Base-by-base conservation (phyloP, 768 basidiomycete species). In the Amanita thiersii region DNA sequence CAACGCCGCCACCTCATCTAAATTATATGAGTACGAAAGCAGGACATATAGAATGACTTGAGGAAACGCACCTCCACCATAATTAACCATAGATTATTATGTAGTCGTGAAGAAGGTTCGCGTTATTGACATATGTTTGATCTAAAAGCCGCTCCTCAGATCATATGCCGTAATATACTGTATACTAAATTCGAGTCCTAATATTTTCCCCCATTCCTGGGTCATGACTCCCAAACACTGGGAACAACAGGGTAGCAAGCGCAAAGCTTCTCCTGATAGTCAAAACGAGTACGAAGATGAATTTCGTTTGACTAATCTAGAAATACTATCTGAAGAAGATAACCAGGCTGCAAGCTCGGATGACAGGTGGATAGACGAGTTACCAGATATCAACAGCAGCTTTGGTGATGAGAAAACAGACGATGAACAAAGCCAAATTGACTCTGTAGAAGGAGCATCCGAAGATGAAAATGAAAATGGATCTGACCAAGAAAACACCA, bases 1-100 rank as follows among this genome's bases (percentile, higher is more conserved):
- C 39, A 98, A 68, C 21, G 94, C 96, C 25, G 91, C 86, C n/a
- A 98, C 91, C 66, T 97, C 93, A 58, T 97, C 93, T 96, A n/a
- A n/a, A n/a, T n/a, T n/a, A n/a, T n/a, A 46, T 54, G 14, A 43
- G 21, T 46, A 9, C 36, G 46, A 24, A 43, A 44, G 37, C 2
- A 46, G n/a, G 7, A 34, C 7, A 28, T 25, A 40, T 29, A 41
- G 19, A 11, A 5, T 30, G n/a, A 25, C 18, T 37, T 36, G 32
- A 33, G 12, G 39, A 38, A 40, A 37, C 19, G 50, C 81, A 84
- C 87, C 88, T 68, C 88, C 88, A 21, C 88, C 88, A 58, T 88
- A 88, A 55, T 85, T 83, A 4, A 88, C 86, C 86, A 88, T 88
- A n/a, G 49, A 34, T 10, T 21, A 33, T 23, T 17, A 15, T n/a